Base-by-base conservation (phyloP, 495 filamentous ascomycete species). In the Thermochaetoides thermophila region DNA sequence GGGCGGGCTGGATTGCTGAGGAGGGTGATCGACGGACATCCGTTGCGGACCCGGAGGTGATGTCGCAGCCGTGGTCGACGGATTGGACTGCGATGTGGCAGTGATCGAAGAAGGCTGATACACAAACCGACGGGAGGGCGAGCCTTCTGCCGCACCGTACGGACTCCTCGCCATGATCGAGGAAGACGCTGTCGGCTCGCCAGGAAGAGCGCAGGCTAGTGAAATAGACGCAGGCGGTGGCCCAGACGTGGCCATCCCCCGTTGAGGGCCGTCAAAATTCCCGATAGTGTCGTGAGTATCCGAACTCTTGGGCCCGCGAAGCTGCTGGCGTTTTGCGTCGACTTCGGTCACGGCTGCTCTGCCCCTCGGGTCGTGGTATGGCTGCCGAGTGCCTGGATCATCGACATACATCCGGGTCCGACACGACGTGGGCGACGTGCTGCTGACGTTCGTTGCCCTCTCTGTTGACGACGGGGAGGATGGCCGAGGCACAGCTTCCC, bases 221-320 rank as follows among this genome's bases (percentile, higher is more conserved):
- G n/a, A n/a, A n/a, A n/a, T n/a, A n/a, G n/a, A n/a, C n/a, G n/a
- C n/a, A n/a, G n/a, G n/a, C n/a, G n/a, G n/a, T n/a, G n/a, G n/a
- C n/a, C n/a, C n/a, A n/a, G n/a, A n/a, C n/a, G n/a, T n/a, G n/a
- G 41, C 32, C 10, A 40, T 29, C 18, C 32, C 32, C 17, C 31
- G 42, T 15, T 45, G 44, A 17, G 58, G 45, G 16, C 60, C 57
- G 11, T 55, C 30, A 16, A 64, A 64, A 38, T 71, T 70, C 17
- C 69, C 40, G 32, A 70, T 71, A n/a, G n/a, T n/a, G n/a, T 57
- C 63, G 35, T 56, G 63, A 11, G 69, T 60, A 32, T 57, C 64
- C 16, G 65, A 53, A 29, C 57, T 44, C 50, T 59, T 56, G 31
- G 57, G 48, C 34, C 53, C 55, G 25, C n/a, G n/a, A n/a, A 50